Percentiles rank a stretch among this genome's conserved stretches.
These are phyloP conservation scores for Aureobasidium sp. DNA, from an alignment of 2,329 filamentous ascomycete genomes.

Conservation along the genomic window DNA sequence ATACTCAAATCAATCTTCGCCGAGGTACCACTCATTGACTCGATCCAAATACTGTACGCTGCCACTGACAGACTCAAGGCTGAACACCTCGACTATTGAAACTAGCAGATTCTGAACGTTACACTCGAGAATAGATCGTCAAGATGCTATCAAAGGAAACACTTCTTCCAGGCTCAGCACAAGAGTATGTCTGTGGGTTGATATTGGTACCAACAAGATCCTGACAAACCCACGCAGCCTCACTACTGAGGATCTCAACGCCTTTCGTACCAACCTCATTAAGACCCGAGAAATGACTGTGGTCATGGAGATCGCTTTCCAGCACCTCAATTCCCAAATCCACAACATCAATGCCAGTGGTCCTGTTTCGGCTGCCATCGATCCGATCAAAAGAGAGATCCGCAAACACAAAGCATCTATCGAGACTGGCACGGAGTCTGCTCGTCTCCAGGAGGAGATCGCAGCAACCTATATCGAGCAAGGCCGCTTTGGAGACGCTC, in stretches of 20 bases:
- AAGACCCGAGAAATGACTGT: not conserved
- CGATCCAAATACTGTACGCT: not conserved
- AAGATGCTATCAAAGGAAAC: not conserved
- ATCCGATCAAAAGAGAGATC: not conserved
- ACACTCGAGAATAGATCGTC: not conserved
- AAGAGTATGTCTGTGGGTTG: not conserved
- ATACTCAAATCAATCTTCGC: no score
- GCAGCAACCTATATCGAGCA: not conserved
- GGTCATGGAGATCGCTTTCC: not conserved
- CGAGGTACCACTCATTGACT: not conserved
- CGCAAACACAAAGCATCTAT: not conserved
- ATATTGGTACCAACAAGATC: not conserved
- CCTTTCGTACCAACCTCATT: not conserved
- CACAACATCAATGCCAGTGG: not conserved
- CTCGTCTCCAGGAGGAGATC: not conserved
- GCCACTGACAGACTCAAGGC: not conserved
- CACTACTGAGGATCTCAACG: not conserved
- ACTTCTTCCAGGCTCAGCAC: not conserved
- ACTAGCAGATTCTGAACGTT: not conserved
- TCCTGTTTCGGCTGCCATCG: not conserved
- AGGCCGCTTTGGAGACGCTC: not conserved
- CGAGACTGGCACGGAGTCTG: not conserved
- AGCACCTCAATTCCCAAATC: not conserved
- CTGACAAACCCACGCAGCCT: not conserved
- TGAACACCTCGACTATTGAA: no score